Evolutionary conservation across 2,329 filamentous ascomycete genomes (phyloP).

Genomic region (Metarhizium rileyi): DNA sequence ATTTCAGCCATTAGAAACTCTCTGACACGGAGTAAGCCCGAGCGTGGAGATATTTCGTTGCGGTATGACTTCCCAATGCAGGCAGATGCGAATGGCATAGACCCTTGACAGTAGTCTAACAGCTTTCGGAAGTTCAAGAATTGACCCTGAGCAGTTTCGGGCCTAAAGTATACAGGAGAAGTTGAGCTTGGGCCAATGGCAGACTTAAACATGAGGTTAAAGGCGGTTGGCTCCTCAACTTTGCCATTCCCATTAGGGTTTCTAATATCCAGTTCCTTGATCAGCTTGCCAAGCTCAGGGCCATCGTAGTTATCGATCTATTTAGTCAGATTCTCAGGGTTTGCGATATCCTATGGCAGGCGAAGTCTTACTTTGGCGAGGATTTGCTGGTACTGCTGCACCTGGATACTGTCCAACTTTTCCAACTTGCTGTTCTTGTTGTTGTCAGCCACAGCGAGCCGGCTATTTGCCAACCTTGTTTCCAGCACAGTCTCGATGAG

Average conservation of each 20-base stretch:
- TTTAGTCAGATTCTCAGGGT: slow-evolving; percentile 19
- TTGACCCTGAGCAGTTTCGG: slow-evolving; percentile 95
- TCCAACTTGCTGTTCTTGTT: slow-evolving; percentile 84
- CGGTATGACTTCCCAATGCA: slow-evolving; percentile 97
- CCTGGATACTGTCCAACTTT: slow-evolving; percentile 77
- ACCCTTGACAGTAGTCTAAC: slow-evolving; percentile 88
- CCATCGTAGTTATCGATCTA: slow-evolving; percentile 90
- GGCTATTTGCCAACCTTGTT: slow-evolving; percentile 48
- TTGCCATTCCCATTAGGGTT: slow-evolving; percentile 73
- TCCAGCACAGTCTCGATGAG: slow-evolving; percentile 91
- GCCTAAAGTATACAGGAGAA: slow-evolving; percentile 73
- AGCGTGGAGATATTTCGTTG: slow-evolving; percentile 92
- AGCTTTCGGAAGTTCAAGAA: slow-evolving; percentile 97
- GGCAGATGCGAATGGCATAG: slow-evolving; percentile 94
- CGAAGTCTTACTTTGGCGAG: slow-evolving; percentile 50
- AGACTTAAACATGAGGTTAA: slow-evolving; percentile 99
- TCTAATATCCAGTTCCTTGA: slow-evolving; percentile 82
- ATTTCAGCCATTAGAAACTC: slow-evolving; percentile 99
- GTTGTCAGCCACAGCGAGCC: slow-evolving; percentile 60
- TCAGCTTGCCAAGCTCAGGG: slow-evolving; percentile 74
- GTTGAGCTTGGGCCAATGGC: slow-evolving; percentile 88
- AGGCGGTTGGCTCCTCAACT: slow-evolving; percentile 72
- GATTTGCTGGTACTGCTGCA: slow-evolving; percentile 83
- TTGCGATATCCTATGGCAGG: background rate
- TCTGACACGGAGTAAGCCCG: slow-evolving; percentile 84